Conservation (phyloP, 768 basidiomycete species). For the Boletellus emodensis region DNA sequence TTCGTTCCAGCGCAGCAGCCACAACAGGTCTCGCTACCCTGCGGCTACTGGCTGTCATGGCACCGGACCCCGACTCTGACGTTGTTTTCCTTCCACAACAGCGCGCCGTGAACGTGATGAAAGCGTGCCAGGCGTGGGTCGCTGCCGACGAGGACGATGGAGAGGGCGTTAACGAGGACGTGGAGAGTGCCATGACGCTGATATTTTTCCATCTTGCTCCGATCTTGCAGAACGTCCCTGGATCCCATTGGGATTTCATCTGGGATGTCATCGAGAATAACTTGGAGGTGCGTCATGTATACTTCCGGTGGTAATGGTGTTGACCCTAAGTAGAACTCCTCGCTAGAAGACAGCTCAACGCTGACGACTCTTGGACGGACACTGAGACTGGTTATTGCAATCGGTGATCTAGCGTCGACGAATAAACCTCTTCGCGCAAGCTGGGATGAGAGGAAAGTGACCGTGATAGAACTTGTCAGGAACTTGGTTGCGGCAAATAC, state of each 20-base stretch:
- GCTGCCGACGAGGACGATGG: constrained; percentile 46
- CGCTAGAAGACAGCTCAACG: constrained; percentile 52
- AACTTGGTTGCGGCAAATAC: constrained; percentile 52
- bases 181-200: constrained; percentile 73
- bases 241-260: constrained; percentile 89
- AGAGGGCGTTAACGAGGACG: constrained; percentile 68
- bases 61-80: constrained; percentile 77
- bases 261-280: constrained; percentile 87
- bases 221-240: constrained; percentile 81
- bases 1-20: constrained; percentile 59
- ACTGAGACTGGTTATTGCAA: constrained; percentile 56
- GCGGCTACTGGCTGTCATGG: constrained; percentile 63
- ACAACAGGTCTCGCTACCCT: constrained; percentile 66
- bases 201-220: constrained; percentile 77
- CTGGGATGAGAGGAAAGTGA: constrained; percentile 58
- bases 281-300: constrained; percentile 60
- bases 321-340: constrained; percentile 47
- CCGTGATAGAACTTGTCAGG: constrained; percentile 54
- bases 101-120: constrained; percentile 82
- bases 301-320: neutral
- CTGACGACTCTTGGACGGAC: constrained; percentile 68
- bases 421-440: constrained; percentile 70
- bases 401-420: constrained; percentile 65
- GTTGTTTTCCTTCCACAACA: constrained; percentile 80
- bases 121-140: constrained; percentile 84